Base-by-base conservation (phyloP, 2,329 filamentous ascomycete species). In the Stagonosporopsis cucurbitacearum region DNA sequence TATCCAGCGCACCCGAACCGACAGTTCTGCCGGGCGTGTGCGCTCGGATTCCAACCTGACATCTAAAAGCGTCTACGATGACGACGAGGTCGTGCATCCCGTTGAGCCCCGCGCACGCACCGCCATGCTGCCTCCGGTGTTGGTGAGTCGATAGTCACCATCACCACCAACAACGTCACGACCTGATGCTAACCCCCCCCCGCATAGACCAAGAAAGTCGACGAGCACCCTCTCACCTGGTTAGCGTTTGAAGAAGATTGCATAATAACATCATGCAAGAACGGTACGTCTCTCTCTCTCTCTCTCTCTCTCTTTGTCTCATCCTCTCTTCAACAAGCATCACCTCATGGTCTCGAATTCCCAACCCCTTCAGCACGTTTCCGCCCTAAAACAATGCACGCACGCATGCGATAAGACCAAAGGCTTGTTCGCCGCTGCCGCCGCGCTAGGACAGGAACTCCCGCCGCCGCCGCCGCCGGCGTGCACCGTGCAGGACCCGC, bases 221-320 rank as follows among this genome's bases (percentile, higher is more conserved):
- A 96, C 74, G 86, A 88, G 58, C 92, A 98, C 75, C 92, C 93
- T 49, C 81, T 96, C 41, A 91, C 87, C 74, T 96, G 93, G 89
- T 78, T 99, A 35, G 90, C 88, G n/a, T 99, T 99, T 68, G 93
- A 94, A 50, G 89, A 97, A 73, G 88, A 96, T 67, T 89, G 89
- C 60, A 96, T 99, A 64, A 88, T 98, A 70, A 97, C 92, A 32
- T 92, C 91, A 64, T 97, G 92, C 78, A 90, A 92, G 72, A 90
- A 88, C 78, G 94, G 94, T 96, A 80, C 76, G 88, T 81, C 37
- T 45, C 3, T 15, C 25, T 52, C n/a, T n/a, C n/a, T n/a, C n/a
- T n/a, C n/a, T n/a, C n/a, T n/a, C n/a, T n/a, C n/a, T n/a, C n/a
- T n/a, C n/a, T n/a, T n/a, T n/a, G n/a, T n/a, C n/a, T n/a, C n/a